A percentile compares a stretch with the other conserved stretches of the same genome.
phyloP scores from a whole-genome alignment of 208 protist genomes.

The Lotmaria passim region DNA sequence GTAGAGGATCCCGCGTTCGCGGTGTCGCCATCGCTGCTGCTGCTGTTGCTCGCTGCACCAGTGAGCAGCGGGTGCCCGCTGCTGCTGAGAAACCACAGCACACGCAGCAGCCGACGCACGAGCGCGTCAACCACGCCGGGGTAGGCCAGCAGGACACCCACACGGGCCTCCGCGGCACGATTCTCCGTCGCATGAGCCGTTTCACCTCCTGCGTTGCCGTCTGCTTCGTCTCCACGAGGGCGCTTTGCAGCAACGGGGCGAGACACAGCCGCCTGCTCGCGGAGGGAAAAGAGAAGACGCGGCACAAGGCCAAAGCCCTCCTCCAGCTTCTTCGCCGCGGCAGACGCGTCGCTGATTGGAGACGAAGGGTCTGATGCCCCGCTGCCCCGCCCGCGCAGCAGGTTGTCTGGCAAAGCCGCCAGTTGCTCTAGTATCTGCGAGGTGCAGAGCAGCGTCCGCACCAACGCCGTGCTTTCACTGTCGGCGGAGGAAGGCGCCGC shows the following conservation, averaged over 20 bases:
- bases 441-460: conserved; percentile 27
- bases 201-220: neutral
- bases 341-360: neutral
- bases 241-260: conserved; percentile 9
- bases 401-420: conserved; percentile 28
- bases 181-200: neutral
- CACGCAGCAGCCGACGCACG: conserved; percentile 44
- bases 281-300: conserved; percentile 43
- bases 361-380: neutral
- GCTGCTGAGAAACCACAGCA: conserved; percentile 61
- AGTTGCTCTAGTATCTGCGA: conserved; percentile 28
- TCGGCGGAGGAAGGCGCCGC: neutral
- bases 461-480: conserved; percentile 26
- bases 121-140: conserved; percentile 41
- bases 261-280: conserved; percentile 17
- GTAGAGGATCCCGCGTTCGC: no score
- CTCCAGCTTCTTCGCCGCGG: conserved; percentile 21
- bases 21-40: neutral
- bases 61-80: conserved; percentile 37
- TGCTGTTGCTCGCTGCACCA: neutral
- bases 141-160: conserved; percentile 37
- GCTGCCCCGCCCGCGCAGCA: conserved; percentile 16
- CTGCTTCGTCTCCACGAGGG: neutral
- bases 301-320: conserved; percentile 36
- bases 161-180: conserved; percentile 1